Base-by-base conservation (phyloP, 306 rosid genomes). In the Albizia julibrissin region DNA sequence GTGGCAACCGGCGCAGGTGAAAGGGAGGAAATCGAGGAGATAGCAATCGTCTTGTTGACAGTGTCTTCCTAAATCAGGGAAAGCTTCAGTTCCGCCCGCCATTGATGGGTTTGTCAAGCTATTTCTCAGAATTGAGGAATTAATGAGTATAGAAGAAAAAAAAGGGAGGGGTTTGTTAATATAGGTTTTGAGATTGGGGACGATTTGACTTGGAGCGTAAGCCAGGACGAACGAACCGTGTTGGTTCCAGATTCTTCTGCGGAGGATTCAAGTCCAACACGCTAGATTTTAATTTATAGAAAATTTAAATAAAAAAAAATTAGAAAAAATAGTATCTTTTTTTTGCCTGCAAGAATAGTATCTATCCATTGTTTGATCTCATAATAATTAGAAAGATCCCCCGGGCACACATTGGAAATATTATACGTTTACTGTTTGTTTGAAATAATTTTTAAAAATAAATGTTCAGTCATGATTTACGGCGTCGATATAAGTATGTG, bases 41-140 rank as follows among this genome's bases (percentile, higher is more conserved):
- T 89, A 67, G 86, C 99, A 95, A 87, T 92, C 80, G 4, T 61
- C 50, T 37, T 75, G 89, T 31, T 95, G 92, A 82, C 99, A 95
- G 82, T 95, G 98, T 71, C 79, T 82, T 18, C 98, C 98, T 80
- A 95, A 89, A 84, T 95, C 96, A 10, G 96, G 98, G 12, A 95
- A 95, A 83, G 98, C 99, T 88, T 91, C 93, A 8, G 98, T 92
- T 83, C 98, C 99, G 50, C 98, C 97, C 24, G 81, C 90, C 95
- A 92, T 94, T 65, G 64, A 69, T 69, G n/a, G 22, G 3, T 12
- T n/a, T 18, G 21, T 22, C 4, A 4, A 18, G 72, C 13, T 66
- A 8, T 7, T 44, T 44, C 58, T 26, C 26, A 46, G 76, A 15
- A 71, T 44, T 43, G 58, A 71, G 22, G 75, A 7, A 14, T 13